These are phyloP conservation scores for Rosa rugosa DNA, from an alignment of 306 rosid genomes.

Conservation along the genomic window DNA sequence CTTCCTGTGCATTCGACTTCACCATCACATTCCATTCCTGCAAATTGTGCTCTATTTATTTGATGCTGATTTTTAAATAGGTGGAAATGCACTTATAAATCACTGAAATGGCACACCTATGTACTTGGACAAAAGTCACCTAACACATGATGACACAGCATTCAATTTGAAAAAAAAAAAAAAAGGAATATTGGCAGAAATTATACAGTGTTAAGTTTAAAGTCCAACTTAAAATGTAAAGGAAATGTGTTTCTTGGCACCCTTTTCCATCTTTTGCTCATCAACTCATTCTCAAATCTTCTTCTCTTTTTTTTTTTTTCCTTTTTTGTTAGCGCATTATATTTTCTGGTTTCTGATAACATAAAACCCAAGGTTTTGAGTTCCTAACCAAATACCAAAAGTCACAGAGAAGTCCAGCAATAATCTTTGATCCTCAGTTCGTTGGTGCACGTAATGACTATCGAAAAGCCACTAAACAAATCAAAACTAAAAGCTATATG, in stretches of 20 bases:
- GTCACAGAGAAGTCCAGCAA: background rate
- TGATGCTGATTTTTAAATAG: background rate
- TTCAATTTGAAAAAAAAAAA: background rate
- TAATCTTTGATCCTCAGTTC: background rate
- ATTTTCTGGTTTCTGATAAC: background rate
- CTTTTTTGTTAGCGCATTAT: background rate
- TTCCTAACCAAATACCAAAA: background rate
- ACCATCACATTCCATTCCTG: slow-evolving; percentile 5
- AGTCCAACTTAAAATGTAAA: too few species aligned
- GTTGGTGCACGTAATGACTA: background rate
- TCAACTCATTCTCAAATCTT: background rate
- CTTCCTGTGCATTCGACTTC: slow-evolving; percentile 53
- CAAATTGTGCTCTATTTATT: background rate
- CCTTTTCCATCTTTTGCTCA: background rate
- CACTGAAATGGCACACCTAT: background rate
- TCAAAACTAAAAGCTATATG: background rate
- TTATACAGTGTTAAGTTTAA: background rate
- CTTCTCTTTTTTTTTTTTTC: accelerated
- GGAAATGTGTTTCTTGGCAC: background rate
- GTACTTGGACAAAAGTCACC: background rate
- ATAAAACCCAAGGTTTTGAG: background rate
- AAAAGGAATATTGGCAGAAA: background rate
- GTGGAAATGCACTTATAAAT: background rate
- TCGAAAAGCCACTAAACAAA: background rate
- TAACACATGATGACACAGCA: background rate